Base-by-base conservation (phyloP, 768 basidiomycete species). In the Leccinum pellstonianum region DNA sequence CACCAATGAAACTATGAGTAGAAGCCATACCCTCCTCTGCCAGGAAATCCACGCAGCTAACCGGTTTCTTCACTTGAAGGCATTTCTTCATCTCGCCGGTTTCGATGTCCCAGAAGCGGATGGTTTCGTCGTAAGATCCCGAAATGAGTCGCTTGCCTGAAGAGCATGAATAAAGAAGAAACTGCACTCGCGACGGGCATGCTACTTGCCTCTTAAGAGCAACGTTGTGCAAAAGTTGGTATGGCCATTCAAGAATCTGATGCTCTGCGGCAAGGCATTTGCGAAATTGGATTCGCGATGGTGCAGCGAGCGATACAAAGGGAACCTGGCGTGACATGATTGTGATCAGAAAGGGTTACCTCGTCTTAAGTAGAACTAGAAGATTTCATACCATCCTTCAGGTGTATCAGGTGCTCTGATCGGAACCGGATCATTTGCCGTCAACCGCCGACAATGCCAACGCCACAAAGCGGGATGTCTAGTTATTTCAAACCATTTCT, bases 41-140 rank as follows among this genome's bases (percentile, higher is more conserved):
- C 62, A 91, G 75, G 72, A 90, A 95, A 69, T 95, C 92, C 46
- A 95, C 85, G 73, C 94, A 93, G 61, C 91, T 91, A 35, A 95
- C 91, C 1, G 93, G 89, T 66, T 93, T 95, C 77, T 93, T 94
- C 11, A 93, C 91, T 57, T 83, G 81, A 48, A 94, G 68, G 64
- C 89, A 91, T 66, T 88, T 90, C 74, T 87, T 87, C 76, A 83
- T 76, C 65, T 83, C 81, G 5, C 82, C 85, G 0, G 81, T 83
- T 55, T 79, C 81, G 21, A 96, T 81, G 70, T 95, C 90, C 94
- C 93, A 96, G 74, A 96, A 91, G 12, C 93, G 81, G 61, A 96
- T 95, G 1, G 90, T 93, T 72, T 94, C 93, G 57, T 95, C 93
- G 68, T 95, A 94, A 27, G 89, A 91, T 15, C 94, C 94, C 63